These are phyloP conservation scores for Penicillium glabrum DNA, from an alignment of 2,329 filamentous ascomycete species.

Conservation along the genomic window DNA sequence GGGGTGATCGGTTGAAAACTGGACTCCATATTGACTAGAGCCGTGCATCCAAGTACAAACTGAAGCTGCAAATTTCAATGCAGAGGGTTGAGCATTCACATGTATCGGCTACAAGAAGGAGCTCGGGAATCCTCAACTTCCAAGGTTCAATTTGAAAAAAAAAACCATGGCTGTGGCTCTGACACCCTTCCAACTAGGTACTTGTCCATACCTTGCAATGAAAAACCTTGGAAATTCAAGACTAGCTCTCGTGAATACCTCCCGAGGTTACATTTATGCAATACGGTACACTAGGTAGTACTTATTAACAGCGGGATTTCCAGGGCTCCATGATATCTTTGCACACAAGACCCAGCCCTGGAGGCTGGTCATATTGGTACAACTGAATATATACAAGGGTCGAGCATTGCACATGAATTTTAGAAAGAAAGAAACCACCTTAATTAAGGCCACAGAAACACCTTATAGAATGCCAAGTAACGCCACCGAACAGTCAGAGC, in stretches of 20 bases:
- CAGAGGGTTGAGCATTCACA: too few species aligned
- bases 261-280: background rate
- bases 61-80: background rate
- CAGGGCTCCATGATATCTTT: background rate
- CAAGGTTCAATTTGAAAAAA: too few species aligned
- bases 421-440: background rate
- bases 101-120: too few species aligned
- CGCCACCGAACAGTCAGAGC: slow-evolving; percentile 10
- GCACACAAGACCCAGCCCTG: background rate
- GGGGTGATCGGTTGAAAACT: background rate
- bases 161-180: too few species aligned
- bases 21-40: background rate
- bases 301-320: background rate
- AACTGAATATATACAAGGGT: slow-evolving; percentile 2
- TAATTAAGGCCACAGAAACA: slow-evolving; percentile 9
- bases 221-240: too few species aligned
- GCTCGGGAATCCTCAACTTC: too few species aligned
- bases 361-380: background rate
- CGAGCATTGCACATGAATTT: slow-evolving; percentile 3
- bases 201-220: too few species aligned
- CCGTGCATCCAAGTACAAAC: background rate
- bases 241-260: too few species aligned
- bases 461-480: slow-evolving; percentile 17
- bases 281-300: background rate
- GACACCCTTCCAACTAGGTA: too few species aligned